Percentiles rank a stretch among this genome's conserved stretches.
Conservation (phyloP, 2,329 filamentous ascomycete genomes). For the Hypoxylon sp. region DNA sequence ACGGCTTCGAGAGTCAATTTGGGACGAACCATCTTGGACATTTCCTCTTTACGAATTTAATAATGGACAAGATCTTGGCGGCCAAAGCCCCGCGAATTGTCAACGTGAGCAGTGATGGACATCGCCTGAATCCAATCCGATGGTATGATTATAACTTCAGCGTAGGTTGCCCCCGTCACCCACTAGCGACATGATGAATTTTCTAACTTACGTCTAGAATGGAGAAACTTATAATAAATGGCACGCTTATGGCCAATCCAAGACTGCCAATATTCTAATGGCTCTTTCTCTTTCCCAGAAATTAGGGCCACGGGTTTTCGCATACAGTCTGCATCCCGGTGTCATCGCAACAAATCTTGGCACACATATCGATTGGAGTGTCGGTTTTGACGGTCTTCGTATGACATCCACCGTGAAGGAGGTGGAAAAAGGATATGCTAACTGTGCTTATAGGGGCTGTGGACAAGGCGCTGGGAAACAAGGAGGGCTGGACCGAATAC, state of each 20-base stretch:
- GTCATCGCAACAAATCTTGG: constrained; percentile 36
- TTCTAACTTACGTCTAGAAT: constrained; percentile 25
- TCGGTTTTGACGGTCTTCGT: background rate
- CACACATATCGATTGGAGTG: constrained; percentile 20
- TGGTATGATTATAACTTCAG: constrained; percentile 63
- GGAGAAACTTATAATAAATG: constrained; percentile 51
- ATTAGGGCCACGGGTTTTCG: constrained; percentile 33
- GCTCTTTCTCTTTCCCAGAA: constrained; percentile 44
- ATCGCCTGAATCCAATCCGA: constrained; percentile 59
- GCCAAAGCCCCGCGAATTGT: constrained; percentile 56
- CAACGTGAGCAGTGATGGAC: constrained; percentile 62
- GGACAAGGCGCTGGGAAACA: constrained; percentile 6
- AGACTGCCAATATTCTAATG: constrained; percentile 57
- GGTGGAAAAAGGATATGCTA: background rate
- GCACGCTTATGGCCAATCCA: constrained; percentile 58
- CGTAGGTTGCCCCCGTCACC: constrained; percentile 44
- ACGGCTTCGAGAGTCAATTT: constrained; percentile 60
- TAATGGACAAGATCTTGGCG: constrained; percentile 54
- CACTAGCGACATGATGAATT: background rate
- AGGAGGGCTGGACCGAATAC: constrained; percentile 11
- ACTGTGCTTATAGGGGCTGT: background rate
- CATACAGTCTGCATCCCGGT: constrained; percentile 57
- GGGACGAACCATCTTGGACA: constrained; percentile 59
- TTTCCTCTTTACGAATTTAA: constrained; percentile 60
- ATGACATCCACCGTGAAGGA: background rate